These are phyloP conservation scores for Globisporangium recalcitrans DNA, from an alignment of 352 stramenopile genomes.

Conservation along the genomic window DNA sequence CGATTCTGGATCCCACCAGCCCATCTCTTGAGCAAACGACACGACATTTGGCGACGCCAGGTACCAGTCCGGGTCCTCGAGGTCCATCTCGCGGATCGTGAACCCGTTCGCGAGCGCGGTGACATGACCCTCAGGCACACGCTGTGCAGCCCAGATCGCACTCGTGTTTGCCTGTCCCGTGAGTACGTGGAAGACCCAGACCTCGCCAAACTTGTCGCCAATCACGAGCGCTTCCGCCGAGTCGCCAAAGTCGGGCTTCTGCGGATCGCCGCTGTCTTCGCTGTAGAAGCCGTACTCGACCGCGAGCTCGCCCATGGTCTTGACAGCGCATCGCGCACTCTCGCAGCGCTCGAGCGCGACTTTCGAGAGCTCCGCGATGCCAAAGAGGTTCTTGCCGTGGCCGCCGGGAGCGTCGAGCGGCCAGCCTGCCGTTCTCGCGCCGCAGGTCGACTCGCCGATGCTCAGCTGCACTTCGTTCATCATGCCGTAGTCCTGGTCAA, in stretches of 20 bases:
- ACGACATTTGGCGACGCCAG: conserved; percentile 75
- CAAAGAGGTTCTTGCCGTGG: conserved; percentile 66
- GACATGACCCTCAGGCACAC: conserved; percentile 78
- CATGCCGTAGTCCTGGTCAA: conserved; percentile 86
- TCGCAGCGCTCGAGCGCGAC: conserved; percentile 77
- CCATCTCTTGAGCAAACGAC: conserved; percentile 60
- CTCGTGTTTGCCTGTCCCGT: conserved; percentile 72
- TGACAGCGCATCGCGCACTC: conserved; percentile 54
- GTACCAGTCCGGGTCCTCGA: conserved; percentile 61
- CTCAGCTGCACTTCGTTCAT: conserved; percentile 88
- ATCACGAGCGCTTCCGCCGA: conserved; percentile 76
- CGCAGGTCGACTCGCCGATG: conserved; percentile 86
- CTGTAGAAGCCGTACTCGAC: conserved; percentile 89
- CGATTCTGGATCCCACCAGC: conserved; percentile 46
- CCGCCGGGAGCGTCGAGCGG: conserved; percentile 22
- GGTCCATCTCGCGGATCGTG: conserved; percentile 79
- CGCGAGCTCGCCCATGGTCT: conserved; percentile 86
- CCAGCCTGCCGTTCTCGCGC: conserved; percentile 52
- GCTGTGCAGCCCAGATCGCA: conserved; percentile 86
- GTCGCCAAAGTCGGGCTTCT: conserved; percentile 26
- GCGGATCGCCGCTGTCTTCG: conserved; percentile 50
- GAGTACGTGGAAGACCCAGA: conserved; percentile 90
- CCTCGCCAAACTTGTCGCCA: conserved; percentile 68
- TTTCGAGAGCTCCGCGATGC: conserved; percentile 73
- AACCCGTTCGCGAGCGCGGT: conserved; percentile 88